Evolutionary conservation across 148 eudicot genomes (phyloP), one percentile per base, ranked within the genome.

Genomic region (Selenicereus undatus): DNA sequence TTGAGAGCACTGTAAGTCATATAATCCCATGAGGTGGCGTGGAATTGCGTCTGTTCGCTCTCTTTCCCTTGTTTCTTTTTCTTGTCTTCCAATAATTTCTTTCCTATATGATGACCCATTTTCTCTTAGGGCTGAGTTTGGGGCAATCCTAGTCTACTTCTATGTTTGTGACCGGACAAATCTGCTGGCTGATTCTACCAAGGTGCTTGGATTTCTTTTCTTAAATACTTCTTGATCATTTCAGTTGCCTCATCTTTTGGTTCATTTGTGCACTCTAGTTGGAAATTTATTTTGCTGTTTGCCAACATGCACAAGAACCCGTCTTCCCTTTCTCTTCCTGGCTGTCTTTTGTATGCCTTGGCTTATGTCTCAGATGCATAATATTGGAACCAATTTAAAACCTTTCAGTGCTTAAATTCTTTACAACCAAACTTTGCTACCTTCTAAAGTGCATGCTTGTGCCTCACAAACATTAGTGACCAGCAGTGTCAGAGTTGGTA

Each of bases 131-230:
- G 93, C 91, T 68, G 98, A 94, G 82, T 88, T 91, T 80, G 98
- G 98, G 82, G 83, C 83, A 81, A 88, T 94, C 85, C 83, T 91
- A 73, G 84, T 89, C 72, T 91, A 91, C 83, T 93, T 91, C 87
- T 94, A 93, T 84, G 76, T 93, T 56, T 93, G 97, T 89, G 98
- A 94, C 85, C 97, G 98, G 64, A 94, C 97, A 79, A 84, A 84
- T 80, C 65, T 93, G 27, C 88, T 94, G 52, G 93, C 85, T 73
- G 93, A 86, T 84, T 91, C 98, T 32, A 88, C 87, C 76, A 93
- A 94, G 98, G 98, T 94, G 76, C 81, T 73, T 83, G 39, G 39
- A 5, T 60, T 65, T 66, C 30, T 42, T 35, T 64, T 65, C 77
- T 73, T 66, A 14, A 16, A 32, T 50, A 20, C 35, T 54, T 54